A percentile compares a stretch with the other conserved stretches of the same genome.
These are phyloP conservation scores for Russula sp. DNA, from an alignment of 768 basidiomycete genomes.

Conservation along the genomic window DNA sequence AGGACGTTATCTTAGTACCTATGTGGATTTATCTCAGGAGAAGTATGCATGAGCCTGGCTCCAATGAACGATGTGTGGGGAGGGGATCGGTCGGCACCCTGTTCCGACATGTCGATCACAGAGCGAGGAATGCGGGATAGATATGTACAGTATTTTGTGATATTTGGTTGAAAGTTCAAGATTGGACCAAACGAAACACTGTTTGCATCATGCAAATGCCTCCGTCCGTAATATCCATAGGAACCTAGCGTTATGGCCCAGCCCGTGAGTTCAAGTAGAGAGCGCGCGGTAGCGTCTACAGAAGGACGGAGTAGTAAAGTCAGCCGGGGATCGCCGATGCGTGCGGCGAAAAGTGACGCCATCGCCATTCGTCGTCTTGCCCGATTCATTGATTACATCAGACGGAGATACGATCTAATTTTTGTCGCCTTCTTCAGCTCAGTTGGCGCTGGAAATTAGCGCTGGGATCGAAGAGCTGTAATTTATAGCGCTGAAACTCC, in stretches of 20 bases:
- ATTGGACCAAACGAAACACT: not conserved
- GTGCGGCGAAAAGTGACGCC: no score
- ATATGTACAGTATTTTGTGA: not conserved
- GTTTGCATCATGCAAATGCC: slow-evolving; percentile 42
- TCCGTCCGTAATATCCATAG: slow-evolving; percentile 71
- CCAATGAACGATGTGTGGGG: not conserved
- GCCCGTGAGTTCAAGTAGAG: no score
- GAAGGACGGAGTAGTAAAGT: no score
- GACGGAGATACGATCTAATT: no score
- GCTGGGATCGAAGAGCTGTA: no score
- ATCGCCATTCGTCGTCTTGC: no score
- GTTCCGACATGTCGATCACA: not conserved
- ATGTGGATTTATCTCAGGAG: no score
- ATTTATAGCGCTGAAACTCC: no score
- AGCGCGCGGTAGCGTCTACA: slow-evolving; percentile 51
- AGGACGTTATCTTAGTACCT: not conserved
- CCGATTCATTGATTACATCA: no score
- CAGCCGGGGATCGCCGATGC: no score
- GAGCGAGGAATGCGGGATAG: not conserved
- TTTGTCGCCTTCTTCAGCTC: no score
- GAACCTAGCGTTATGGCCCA: slow-evolving; percentile 15
- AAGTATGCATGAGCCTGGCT: not conserved
- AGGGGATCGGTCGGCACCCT: not conserved
- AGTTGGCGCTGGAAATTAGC: no score
- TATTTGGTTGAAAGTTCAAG: not conserved